Conservation (phyloP, 2,329 filamentous ascomycete genomes). For the Colletotrichum aenigma region DNA sequence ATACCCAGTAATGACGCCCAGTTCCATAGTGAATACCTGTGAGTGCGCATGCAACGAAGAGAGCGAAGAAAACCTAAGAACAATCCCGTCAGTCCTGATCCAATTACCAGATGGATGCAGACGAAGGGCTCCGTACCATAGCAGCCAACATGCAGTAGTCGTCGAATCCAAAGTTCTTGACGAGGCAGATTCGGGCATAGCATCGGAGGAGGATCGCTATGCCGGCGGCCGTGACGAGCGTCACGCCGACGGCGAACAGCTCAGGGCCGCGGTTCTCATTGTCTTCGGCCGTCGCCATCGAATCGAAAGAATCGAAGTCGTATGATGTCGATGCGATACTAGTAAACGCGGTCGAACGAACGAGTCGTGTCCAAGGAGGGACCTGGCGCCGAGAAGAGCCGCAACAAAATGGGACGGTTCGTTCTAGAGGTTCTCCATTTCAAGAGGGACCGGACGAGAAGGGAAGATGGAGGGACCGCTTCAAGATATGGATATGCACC, state of each 20-base stretch:
- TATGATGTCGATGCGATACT: background rate
- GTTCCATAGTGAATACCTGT: slow-evolving; percentile 45
- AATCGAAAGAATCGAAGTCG: background rate
- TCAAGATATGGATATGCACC: slow-evolving; percentile 17
- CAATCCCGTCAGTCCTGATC: background rate
- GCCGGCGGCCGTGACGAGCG: slow-evolving; percentile 29
- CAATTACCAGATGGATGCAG: background rate
- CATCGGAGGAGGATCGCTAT: slow-evolving; percentile 33
- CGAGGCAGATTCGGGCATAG: slow-evolving; percentile 36
- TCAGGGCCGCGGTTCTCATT: slow-evolving; percentile 35
- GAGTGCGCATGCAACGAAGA: slow-evolving; percentile 37
- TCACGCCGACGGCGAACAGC: slow-evolving; percentile 35
- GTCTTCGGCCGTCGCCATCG: background rate
- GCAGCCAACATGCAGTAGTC: slow-evolving; percentile 43
- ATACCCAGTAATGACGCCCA: slow-evolving; percentile 38
- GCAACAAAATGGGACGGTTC: slow-evolving; percentile 1
- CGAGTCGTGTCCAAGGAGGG: background rate
- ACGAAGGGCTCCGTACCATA: slow-evolving; percentile 26
- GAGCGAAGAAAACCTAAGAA: slow-evolving; percentile 35
- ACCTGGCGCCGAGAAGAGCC: background rate
- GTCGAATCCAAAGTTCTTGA: slow-evolving; percentile 43
- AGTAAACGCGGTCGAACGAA: background rate
- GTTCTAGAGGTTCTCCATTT: background rate
- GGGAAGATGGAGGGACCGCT: background rate
- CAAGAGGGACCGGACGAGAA: background rate